Evolutionary conservation across 345 rosid species (phyloP).

Genomic region (Eucalyptus erythrocorys): DNA sequence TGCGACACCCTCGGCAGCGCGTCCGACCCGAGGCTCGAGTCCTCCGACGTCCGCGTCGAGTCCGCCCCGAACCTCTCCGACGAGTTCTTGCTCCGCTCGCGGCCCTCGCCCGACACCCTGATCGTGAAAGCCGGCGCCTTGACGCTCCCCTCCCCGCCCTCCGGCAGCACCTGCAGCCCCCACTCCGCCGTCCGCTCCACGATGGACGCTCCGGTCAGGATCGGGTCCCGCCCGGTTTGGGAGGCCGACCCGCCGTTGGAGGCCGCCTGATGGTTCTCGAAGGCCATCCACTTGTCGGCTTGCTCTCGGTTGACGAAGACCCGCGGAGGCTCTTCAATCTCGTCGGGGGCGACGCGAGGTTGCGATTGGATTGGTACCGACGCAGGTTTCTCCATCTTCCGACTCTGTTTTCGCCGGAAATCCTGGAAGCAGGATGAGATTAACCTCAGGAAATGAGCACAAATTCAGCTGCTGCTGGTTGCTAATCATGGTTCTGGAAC

Average conservation of each 20-base stretch:
- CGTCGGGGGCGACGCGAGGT: neutral
- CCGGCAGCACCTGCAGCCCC: slow-evolving; percentile 60
- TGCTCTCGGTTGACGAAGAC: slow-evolving; percentile 3
- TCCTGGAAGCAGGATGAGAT: neutral
- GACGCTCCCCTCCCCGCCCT: slow-evolving; percentile 35
- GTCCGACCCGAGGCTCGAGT: slow-evolving; percentile 26
- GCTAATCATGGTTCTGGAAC: neutral
- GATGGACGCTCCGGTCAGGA: slow-evolving; percentile 35
- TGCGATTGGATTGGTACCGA: neutral
- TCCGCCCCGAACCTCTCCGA: slow-evolving; percentile 6
- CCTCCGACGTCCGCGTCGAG: slow-evolving; percentile 59
- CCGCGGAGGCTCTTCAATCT: neutral
- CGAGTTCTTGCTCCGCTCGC: slow-evolving; percentile 22
- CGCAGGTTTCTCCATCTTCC: neutral
- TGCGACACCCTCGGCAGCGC: slow-evolving; percentile 66
- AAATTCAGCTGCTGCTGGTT: neutral
- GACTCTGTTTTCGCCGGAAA: neutral
- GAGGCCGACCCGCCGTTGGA: neutral
- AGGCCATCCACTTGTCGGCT: slow-evolving; percentile 62
- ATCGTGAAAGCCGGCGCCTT: slow-evolving; percentile 3
- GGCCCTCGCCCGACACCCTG: slow-evolving; percentile 19
- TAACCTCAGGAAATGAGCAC: neutral
- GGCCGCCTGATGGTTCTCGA: slow-evolving; percentile 7
- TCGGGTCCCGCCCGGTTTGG: neutral
- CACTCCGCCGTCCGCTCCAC: slow-evolving; percentile 78